Evolutionary conservation across 208 protist species (phyloP).

Genomic region (Trichomonas gallinae): DNA sequence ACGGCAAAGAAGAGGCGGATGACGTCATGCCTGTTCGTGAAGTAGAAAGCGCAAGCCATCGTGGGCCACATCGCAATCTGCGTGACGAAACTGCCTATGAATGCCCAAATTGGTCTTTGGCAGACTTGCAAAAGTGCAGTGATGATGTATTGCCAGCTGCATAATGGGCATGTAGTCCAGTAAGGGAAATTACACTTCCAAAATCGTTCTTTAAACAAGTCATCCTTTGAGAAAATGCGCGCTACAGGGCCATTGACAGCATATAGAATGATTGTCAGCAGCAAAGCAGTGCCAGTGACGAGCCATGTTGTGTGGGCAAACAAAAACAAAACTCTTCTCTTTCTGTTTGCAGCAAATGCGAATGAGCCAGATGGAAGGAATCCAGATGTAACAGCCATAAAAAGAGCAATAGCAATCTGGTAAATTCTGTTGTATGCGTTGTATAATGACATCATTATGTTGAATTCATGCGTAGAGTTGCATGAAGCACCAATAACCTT

Average conservation of each 20-base stretch:
- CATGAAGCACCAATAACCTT: background rate
- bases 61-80: background rate
- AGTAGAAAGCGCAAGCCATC: background rate
- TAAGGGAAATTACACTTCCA: background rate
- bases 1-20: background rate
- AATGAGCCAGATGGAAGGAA: background rate
- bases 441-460: background rate
- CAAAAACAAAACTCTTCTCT: background rate
- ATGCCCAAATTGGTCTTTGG: background rate
- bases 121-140: background rate
- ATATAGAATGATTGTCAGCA: background rate
- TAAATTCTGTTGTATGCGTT: background rate
- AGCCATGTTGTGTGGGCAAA: background rate
- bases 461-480: background rate
- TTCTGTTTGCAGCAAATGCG: background rate
- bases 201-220: background rate
- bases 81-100: background rate
- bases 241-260: background rate
- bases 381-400: background rate
- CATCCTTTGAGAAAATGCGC: background rate
- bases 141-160: background rate
- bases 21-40: background rate
- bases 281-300: background rate
- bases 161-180: background rate
- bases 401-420: background rate